These are phyloP conservation scores for Boletus tylopilopsis DNA, from an alignment of 768 basidiomycete genomes.

Conservation along the genomic window DNA sequence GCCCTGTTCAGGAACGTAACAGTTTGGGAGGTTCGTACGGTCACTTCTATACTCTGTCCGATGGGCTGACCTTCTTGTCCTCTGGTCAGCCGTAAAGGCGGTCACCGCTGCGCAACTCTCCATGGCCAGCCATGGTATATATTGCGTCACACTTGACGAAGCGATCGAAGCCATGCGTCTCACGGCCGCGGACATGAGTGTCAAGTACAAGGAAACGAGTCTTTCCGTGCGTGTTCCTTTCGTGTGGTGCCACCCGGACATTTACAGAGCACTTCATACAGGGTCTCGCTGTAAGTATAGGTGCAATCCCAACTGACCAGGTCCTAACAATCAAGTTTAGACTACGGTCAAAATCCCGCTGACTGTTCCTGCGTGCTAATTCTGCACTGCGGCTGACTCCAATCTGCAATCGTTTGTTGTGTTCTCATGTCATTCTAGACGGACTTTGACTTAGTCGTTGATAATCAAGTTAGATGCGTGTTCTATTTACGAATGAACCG, in stretches of 20 bases:
- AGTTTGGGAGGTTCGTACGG: conserved; percentile 66
- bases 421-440: background rate
- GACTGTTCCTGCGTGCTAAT: conserved; percentile 76
- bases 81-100: conserved; percentile 74
- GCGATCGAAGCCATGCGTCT: conserved; percentile 94
- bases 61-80: conserved; percentile 6
- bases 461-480: background rate
- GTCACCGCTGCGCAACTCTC: conserved; percentile 93
- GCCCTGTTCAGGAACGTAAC: conserved; percentile 62
- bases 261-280: conserved; percentile 19
- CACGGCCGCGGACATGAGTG: conserved; percentile 92
- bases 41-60: background rate
- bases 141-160: conserved; percentile 86
- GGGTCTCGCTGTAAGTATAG: conserved; percentile 55
- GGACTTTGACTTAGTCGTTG: background rate
- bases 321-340: conserved; percentile 30
- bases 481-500: background rate
- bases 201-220: conserved; percentile 94
- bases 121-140: conserved; percentile 86
- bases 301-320: background rate
- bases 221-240: conserved; percentile 59
- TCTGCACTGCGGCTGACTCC: background rate
- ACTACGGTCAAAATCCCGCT: conserved; percentile 81
- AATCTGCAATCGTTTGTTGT: too few relatives aligned
- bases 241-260: background rate